phyloP scores from a whole-genome alignment of 805 yeast genomes.

The Ogataea sp. region DNA sequence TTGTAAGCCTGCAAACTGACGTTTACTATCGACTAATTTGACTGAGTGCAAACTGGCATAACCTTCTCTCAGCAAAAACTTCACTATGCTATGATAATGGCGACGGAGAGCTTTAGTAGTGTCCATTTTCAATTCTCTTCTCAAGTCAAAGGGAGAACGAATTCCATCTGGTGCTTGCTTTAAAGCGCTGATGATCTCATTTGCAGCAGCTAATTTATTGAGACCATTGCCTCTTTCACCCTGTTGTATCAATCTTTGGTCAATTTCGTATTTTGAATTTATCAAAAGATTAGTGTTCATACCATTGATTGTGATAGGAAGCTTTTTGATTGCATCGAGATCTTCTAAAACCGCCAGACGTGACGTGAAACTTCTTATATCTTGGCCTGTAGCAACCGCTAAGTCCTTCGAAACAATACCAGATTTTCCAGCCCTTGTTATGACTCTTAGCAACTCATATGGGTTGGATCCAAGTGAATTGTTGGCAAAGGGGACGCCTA shows the following conservation, averaged over 20 bases:
- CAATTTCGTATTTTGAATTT: conserved; percentile 34
- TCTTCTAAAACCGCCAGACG: conserved; percentile 49
- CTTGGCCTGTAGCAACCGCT: conserved; percentile 54
- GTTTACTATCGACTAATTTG: conserved; percentile 14
- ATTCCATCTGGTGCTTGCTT: conserved; percentile 53
- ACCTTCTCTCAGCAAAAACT: conserved; percentile 36
- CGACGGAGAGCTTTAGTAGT: conserved; percentile 25
- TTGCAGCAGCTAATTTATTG: conserved; percentile 10
- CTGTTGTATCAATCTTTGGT: neutral
- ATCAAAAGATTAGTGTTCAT: conserved; percentile 47
- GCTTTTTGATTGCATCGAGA: conserved; percentile 37
- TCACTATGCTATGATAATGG: conserved; percentile 34
- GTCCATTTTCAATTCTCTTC: conserved; percentile 47
- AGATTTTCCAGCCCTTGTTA: conserved; percentile 44
- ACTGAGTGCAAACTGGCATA: conserved; percentile 14
- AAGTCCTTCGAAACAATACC: conserved; percentile 59
- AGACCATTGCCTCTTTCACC: too few species aligned
- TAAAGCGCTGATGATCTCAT: conserved; percentile 37
- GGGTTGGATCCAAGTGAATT: conserved; percentile 48
- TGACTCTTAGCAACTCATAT: conserved; percentile 46
- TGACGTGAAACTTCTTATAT: conserved; percentile 59
- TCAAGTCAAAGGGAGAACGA: conserved; percentile 53
- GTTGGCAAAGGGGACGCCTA: conserved; percentile 47
- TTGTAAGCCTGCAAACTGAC: conserved; percentile 17
- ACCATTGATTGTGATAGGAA: conserved; percentile 30